phyloP scores from a whole-genome alignment of 768 basidiomycete genomes.

The Hygrocybe punicea region DNA sequence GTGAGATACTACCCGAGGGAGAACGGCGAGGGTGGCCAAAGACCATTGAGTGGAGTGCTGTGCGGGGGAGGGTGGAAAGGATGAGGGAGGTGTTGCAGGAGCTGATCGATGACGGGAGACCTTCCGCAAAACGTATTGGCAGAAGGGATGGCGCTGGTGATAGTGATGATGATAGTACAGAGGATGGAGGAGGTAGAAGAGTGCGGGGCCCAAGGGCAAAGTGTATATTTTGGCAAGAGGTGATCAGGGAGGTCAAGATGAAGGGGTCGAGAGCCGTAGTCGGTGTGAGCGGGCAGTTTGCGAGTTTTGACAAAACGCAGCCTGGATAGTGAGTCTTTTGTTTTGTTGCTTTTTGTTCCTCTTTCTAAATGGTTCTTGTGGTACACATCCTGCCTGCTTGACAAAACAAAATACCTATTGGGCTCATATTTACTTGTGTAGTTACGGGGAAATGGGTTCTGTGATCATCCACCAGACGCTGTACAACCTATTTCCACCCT shows the following conservation, averaged over 20 bases:
- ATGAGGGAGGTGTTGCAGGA: slow-evolving; percentile 47
- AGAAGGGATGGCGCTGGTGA: slow-evolving; percentile 5
- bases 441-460: slow-evolving; percentile 84
- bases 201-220: slow-evolving; percentile 34
- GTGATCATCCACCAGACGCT: slow-evolving; percentile 77
- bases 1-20: slow-evolving; percentile 67
- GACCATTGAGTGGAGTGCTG: slow-evolving; percentile 56
- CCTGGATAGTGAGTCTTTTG: slow-evolving; percentile 78
- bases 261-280: slow-evolving; percentile 64
- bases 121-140: slow-evolving; percentile 14
- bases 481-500: slow-evolving; percentile 68
- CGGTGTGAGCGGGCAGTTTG: slow-evolving; percentile 71
- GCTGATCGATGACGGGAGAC: slow-evolving; percentile 48
- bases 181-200: slow-evolving; percentile 6
- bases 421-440: slow-evolving; percentile 28
- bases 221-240: slow-evolving; percentile 66
- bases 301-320: slow-evolving; percentile 75
- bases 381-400: no score
- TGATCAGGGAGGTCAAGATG: slow-evolving; percentile 57
- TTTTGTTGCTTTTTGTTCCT: background rate
- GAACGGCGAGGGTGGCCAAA: slow-evolving; percentile 73
- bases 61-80: slow-evolving; percentile 51
- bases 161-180: slow-evolving; percentile 4
- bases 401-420: background rate
- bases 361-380: no score